Percentiles rank a stretch among this genome's conserved stretches.
These are phyloP conservation scores for Nicotiana rustica DNA, from an alignment of 305 asterid genomes.

Conservation along the genomic window DNA sequence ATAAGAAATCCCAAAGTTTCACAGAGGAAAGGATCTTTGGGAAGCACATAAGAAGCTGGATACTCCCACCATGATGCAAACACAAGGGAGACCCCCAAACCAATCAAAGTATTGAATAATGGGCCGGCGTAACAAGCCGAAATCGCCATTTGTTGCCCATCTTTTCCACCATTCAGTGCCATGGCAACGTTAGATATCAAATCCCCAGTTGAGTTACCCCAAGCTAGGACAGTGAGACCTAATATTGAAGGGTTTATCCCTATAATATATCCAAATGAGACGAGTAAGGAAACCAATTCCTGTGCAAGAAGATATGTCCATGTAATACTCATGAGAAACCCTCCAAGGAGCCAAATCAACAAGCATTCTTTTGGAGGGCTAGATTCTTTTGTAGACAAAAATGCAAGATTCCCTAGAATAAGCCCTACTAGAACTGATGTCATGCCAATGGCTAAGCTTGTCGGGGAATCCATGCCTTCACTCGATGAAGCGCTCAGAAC, in stretches of 20 bases:
- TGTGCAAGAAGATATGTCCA: slow-evolving; percentile 80
- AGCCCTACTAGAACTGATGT: slow-evolving; percentile 49
- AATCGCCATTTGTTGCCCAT: slow-evolving; percentile 78
- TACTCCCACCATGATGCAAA: slow-evolving; percentile 63
- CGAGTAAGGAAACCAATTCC: slow-evolving; percentile 68
- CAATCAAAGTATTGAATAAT: slow-evolving; percentile 70
- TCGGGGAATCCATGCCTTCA: slow-evolving; percentile 26
- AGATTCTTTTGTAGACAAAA: slow-evolving; percentile 47
- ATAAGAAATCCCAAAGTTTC: slow-evolving; percentile 77
- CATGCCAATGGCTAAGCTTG: slow-evolving; percentile 37
- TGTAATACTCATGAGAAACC: slow-evolving; percentile 71
- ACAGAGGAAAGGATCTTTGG: slow-evolving; percentile 55
- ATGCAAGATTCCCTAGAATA: slow-evolving; percentile 50
- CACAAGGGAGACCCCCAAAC: slow-evolving; percentile 73
- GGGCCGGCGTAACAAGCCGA: slow-evolving; percentile 92
- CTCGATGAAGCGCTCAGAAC: slow-evolving; percentile 42
- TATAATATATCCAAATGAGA: slow-evolving; percentile 60
- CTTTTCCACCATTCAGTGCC: slow-evolving; percentile 69
- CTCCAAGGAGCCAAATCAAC: slow-evolving; percentile 67
- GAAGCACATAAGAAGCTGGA: slow-evolving; percentile 55
- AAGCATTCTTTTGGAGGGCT: slow-evolving; percentile 64
- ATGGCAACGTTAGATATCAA: slow-evolving; percentile 67
- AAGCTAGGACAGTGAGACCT: slow-evolving; percentile 83
- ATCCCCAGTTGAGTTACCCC: slow-evolving; percentile 89
- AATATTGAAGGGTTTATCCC: slow-evolving; percentile 72